phyloP scores from a whole-genome alignment of 2,329 filamentous ascomycete species.

The Cladophialophora bantiana region DNA sequence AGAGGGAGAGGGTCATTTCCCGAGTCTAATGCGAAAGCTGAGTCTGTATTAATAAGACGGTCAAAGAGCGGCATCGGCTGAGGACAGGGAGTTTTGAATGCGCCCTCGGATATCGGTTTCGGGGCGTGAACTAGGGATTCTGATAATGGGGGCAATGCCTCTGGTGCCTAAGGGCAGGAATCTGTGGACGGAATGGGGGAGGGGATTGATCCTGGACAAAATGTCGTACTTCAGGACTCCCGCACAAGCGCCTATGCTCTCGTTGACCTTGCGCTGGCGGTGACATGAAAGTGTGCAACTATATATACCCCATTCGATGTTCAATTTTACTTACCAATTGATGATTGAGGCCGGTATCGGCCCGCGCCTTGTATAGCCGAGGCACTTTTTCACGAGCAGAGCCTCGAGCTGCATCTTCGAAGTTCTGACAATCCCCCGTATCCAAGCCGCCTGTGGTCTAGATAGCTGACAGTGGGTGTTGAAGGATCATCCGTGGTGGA shows the following conservation, averaged over 20 bases:
- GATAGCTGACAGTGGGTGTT: not conserved
- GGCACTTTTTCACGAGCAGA: not conserved
- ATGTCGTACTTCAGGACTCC: no score
- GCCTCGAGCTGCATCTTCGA: not conserved
- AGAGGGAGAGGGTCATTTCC: constrained; percentile 38
- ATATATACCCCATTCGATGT: constrained; percentile 3
- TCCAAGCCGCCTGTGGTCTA: not conserved
- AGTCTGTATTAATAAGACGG: constrained; percentile 29
- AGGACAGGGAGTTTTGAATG: not conserved
- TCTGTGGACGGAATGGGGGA: no score
- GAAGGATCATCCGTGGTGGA: not conserved
- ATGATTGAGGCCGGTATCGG: not conserved
- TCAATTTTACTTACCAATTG: not conserved
- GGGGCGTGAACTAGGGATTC: not conserved
- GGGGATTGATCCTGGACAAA: no score
- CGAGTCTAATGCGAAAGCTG: constrained; percentile 39
- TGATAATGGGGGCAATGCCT: not conserved
- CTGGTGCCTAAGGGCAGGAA: not conserved
- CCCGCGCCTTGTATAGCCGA: constrained; percentile 4
- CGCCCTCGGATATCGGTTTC: not conserved
- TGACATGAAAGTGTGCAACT: constrained; percentile 1
- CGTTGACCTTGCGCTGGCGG: not conserved
- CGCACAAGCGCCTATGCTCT: not conserved
- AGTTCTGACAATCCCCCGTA: not conserved
- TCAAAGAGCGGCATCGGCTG: not conserved